Base-by-base conservation (phyloP, 345 rosid genomes). In the Ailanthus altissimus region DNA sequence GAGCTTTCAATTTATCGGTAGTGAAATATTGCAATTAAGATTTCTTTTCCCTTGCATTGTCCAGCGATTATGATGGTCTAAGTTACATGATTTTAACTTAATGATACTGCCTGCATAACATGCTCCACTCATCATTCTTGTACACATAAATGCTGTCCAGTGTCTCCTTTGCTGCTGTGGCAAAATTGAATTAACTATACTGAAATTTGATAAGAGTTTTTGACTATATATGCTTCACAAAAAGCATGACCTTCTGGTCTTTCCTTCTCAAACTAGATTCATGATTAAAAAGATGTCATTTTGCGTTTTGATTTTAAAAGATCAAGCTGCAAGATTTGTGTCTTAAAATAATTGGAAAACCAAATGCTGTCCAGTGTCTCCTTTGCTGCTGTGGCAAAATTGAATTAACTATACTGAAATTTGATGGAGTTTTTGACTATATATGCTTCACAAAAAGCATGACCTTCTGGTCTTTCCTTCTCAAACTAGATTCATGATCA, bases 31-130 rank as follows among this genome's bases (percentile, higher is more conserved):
- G 13, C 16, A 32, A 16, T 13, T 54, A 14, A 40, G 16, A 53
- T 25, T 8, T 75, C 40, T 38, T 40, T 25, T 49, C 32, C 56
- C 67, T 75, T 21, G 72, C 43, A 53, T 21, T 75, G 42, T 25
- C 53, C 23, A 63, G 38, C 61, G 64, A 14, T 38, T 64, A 2
- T 36, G 42, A 64, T 47, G 36, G 20, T 65, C 38, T 38, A n/a
- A 54, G 8, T 13, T 47, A 6, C 53, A 46, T 67, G 54, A 9
- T 40, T 25, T 28, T 60, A 45, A 56, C 38, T 51, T 32, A 50
- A 50, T 69, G 45, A 69, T 69, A 26, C 18, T 28, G 20, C 56
- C n/a, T 49, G 8, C 51, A 36, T 73, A 11, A 46, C 36, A 21
- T 3, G 9, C 57, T 13, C 14, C 49, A 20, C 63, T 1, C 8